phyloP scores from a whole-genome alignment of 306 rosid genomes.

The Quercus berberidifolia region DNA sequence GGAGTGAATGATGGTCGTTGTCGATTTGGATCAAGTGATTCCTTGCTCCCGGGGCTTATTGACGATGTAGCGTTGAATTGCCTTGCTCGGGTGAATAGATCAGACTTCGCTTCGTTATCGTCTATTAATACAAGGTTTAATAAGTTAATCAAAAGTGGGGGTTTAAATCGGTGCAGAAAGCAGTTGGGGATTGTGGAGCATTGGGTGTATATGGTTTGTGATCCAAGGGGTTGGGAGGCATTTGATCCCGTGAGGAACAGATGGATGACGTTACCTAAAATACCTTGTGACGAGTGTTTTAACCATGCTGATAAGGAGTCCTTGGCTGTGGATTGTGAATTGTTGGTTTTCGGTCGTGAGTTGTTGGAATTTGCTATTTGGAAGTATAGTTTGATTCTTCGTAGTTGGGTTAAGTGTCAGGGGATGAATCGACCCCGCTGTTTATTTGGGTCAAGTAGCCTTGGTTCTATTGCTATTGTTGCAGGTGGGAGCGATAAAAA shows the following conservation, averaged over 20 bases:
- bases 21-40: slow-evolving; percentile 58
- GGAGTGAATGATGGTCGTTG: slow-evolving; percentile 57
- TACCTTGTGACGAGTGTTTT: slow-evolving; percentile 94
- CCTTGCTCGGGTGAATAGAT: slow-evolving; percentile 70
- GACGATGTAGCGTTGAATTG: slow-evolving; percentile 83
- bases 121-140: slow-evolving; percentile 64
- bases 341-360: slow-evolving; percentile 85
- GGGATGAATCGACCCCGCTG: slow-evolving; percentile 90
- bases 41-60: slow-evolving; percentile 75
- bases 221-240: slow-evolving; percentile 80
- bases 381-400: slow-evolving; percentile 62
- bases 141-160: slow-evolving; percentile 62
- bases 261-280: slow-evolving; percentile 84
- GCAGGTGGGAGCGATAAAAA: slow-evolving; percentile 84
- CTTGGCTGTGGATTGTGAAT: slow-evolving; percentile 76
- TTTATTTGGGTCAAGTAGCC: slow-evolving; percentile 83
- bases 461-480: slow-evolving; percentile 74
- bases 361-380: slow-evolving; percentile 82
- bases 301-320: slow-evolving; percentile 94
- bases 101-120: slow-evolving; percentile 54
- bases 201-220: slow-evolving; percentile 88
- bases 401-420: slow-evolving; percentile 69
- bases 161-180: slow-evolving; percentile 65
- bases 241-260: slow-evolving; percentile 54
- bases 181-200: slow-evolving; percentile 59